Evolutionary conservation across 805 yeast species (phyloP).

Genomic region (Peterozyma toletana): DNA sequence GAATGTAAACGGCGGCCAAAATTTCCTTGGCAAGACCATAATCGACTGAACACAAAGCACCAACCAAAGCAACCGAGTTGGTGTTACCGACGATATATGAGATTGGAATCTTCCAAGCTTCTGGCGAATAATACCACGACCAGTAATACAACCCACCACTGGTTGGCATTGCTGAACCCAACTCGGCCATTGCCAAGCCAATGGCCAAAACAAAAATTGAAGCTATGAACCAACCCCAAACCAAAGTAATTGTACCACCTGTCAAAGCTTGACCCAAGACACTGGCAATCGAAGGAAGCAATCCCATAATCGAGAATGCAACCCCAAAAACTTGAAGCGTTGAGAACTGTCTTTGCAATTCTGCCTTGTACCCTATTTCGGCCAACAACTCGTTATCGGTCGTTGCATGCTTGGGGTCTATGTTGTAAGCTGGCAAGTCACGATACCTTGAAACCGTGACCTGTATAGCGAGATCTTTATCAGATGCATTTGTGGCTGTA

Average conservation of each 20-base stretch:
- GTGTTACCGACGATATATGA: conserved; percentile 62
- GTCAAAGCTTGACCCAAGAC: conserved; percentile 43
- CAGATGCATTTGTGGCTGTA: background rate
- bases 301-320: conserved; percentile 68
- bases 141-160: conserved; percentile 70
- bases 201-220: conserved; percentile 46
- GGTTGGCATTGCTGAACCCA: conserved; percentile 67
- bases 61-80: conserved; percentile 58
- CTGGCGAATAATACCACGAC: conserved; percentile 64
- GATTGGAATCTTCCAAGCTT: conserved; percentile 37
- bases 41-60: conserved; percentile 61
- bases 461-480: conserved; percentile 2
- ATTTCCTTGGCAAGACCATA: conserved; percentile 62
- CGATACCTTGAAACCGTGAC: conserved; percentile 7
- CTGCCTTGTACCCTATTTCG: conserved; percentile 67
- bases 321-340: conserved; percentile 63
- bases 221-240: conserved; percentile 71
- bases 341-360: conserved; percentile 52
- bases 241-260: conserved; percentile 57
- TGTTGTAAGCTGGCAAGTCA: background rate
- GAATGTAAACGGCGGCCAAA: conserved; percentile 46
- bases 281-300: conserved; percentile 58
- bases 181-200: conserved; percentile 59
- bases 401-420: conserved; percentile 4
- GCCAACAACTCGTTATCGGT: conserved; percentile 28